Evolutionary conservation across 2,329 filamentous ascomycete species (phyloP), one percentile per base, ranked within the genome.

Genomic region (Magnaporthiopsis rhizophila): DNA sequence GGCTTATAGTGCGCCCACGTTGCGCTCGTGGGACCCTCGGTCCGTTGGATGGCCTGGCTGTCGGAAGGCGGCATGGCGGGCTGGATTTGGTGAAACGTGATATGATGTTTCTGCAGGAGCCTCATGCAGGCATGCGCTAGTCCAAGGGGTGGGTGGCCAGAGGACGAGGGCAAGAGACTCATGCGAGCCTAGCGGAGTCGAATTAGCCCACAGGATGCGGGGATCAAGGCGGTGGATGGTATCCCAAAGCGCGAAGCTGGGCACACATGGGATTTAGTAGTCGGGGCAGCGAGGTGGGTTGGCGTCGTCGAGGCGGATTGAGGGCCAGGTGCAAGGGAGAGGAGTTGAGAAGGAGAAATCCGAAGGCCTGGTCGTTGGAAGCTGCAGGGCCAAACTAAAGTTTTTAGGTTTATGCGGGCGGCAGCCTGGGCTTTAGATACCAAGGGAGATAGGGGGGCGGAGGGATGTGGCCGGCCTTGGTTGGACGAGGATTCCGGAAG

Each of bases 11-110:
- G 32, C 24, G 59, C 53, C 62, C 62, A 63, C 11, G n/a, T 59
- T n/a, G 53, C 62, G 13, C 28, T n/a, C 7, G 53, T 58, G 12
- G 62, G 62, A n/a, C 66, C 57, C 13, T 67, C 21, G 18, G 69
- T 69, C n/a, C 26, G 9, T 28, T 30, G 34, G 21, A 59, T 30
- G 28, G 28, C 62, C 28, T 45, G 62, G 30, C 24, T 30, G 57
- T 60, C 26, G 26, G 56, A 28, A 24, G 13, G 24, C 34, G 62
- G 57, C 62, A 63, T 63, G 21, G 15, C 36, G 32, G 30, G 45
- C 45, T 53, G 45, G 6, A 21, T 53, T 53, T 53, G 45, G 45
- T 53, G 45, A 53, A 53, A 53, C 45, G 45, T 53, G 45, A 53
- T 53, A 21, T n/a, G 45, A n/a, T 21, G 45, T n/a, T 53, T 53